phyloP scores from a whole-genome alignment of 805 yeast species.

The Sugiyamaella boreocaroliniensis region DNA sequence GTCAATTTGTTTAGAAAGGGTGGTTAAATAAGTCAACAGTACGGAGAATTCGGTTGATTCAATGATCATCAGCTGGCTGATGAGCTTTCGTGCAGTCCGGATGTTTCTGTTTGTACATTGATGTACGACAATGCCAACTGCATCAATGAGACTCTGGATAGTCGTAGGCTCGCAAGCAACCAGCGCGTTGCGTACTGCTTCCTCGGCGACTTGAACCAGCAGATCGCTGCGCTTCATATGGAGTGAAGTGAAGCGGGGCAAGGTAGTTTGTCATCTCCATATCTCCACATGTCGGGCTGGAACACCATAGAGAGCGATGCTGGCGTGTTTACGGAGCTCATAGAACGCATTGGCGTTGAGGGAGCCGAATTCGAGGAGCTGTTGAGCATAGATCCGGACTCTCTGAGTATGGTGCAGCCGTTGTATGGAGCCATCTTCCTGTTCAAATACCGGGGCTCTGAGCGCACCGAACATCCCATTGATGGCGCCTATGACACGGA shows the following conservation, averaged over 20 bases:
- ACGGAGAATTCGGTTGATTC: neutral
- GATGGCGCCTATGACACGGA: slow-evolving; percentile 38
- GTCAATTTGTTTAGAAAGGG: neutral
- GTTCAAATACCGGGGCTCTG: slow-evolving; percentile 50
- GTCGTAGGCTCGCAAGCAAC: too few species aligned
- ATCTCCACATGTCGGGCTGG: slow-evolving; percentile 38
- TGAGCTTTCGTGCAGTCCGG: neutral
- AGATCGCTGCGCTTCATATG: neutral
- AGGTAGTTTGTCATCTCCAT: neutral
- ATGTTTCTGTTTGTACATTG: neutral
- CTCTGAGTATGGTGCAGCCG: slow-evolving; percentile 28
- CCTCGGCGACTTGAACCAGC: neutral
- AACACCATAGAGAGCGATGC: slow-evolving; percentile 63
- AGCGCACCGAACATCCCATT: slow-evolving; percentile 28
- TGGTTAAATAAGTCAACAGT: too few species aligned
- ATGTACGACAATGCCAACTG: neutral
- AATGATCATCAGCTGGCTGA: neutral
- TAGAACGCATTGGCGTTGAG: slow-evolving; percentile 47
- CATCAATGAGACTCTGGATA: neutral
- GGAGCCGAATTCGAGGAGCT: slow-evolving; percentile 54
- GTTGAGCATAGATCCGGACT: slow-evolving; percentile 43
- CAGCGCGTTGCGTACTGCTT: neutral
- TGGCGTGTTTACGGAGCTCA: slow-evolving; percentile 57
- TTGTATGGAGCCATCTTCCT: slow-evolving; percentile 56
- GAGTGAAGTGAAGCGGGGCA: neutral